Base-by-base conservation (phyloP, 176 grass and related monocot genomes). In the Hordeum vulgare region DNA sequence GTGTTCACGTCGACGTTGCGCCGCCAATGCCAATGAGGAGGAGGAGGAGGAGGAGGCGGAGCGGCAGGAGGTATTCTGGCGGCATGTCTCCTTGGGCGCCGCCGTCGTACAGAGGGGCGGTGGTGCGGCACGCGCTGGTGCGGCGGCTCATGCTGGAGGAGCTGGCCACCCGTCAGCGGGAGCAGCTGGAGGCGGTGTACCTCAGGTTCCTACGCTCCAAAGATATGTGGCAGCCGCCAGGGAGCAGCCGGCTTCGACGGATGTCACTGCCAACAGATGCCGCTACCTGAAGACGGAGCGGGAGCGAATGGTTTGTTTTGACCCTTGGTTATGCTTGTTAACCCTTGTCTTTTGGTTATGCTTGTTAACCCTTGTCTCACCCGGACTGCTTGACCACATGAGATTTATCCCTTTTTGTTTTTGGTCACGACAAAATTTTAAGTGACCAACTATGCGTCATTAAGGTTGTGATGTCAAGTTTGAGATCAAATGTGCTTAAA, bases 191-290 rank as follows among this genome's bases (percentile, higher is more conserved):
- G 41, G 78, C 59, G 34, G 47, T 85, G 8, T 20, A 35, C 12
- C 41, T 76, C 56, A 68, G 37, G 36, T 45, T 11, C n/a, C 57
- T 70, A 56, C 84, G 15, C 37, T 54, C 54, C 18, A 15, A 12
- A 61, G 27, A 57, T 54, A 28, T 39, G 37, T 86, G 87, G 91
- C 20, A 78, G 35, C 68, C 86, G 57, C 85, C 72, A 84, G 53
- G 87, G 87, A 21, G 78, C 31, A 95, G 93, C 83, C 85, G 87
- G 10, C 77, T 98, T n/a, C 62, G 85, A 9, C 24, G n/a, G 76
- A 95, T 95, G 90, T 86, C 79, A n/a, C 21, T 89, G 78, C 80
- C 47, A 49, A 49, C 71, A 6, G 68, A 29, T 1, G 76, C 80
- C 67, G 18, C 18, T 56, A 56, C 27, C 17, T n/a, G 49, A 59